phyloP scores from a whole-genome alignment of 331 rosid genomes.

The Cydonia oblonga region DNA sequence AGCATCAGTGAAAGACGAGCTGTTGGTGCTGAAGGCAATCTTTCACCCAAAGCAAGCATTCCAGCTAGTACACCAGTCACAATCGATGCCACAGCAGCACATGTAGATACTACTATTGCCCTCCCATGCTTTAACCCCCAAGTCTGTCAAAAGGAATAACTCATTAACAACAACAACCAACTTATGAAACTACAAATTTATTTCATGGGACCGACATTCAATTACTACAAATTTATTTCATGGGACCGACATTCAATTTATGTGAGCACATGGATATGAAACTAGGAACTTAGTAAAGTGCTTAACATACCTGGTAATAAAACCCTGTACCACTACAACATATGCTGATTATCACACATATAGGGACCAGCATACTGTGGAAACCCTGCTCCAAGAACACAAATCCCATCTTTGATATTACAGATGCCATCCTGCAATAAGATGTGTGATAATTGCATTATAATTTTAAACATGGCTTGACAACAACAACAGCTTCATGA shows the following conservation, averaged over 20 bases:
- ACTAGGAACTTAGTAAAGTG: background rate
- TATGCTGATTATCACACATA: constrained; percentile 62
- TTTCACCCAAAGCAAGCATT: constrained; percentile 96
- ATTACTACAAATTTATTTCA: background rate
- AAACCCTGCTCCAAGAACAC: constrained; percentile 90
- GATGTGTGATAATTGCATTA: background rate
- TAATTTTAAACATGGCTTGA: background rate
- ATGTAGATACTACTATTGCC: constrained; percentile 86
- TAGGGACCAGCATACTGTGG: constrained; percentile 61
- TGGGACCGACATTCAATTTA: background rate
- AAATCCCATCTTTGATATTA: constrained; percentile 93
- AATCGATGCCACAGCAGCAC: constrained; percentile 97
- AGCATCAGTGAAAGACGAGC: constrained; percentile 73
- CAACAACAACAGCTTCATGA: background rate
- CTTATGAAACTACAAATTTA: background rate
- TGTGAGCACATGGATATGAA: background rate
- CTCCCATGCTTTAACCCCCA: constrained; percentile 95
- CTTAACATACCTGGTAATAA: constrained; percentile 65
- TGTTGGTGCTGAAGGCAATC: constrained; percentile 74
- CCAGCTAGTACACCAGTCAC: constrained; percentile 96
- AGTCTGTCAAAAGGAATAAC: constrained; percentile 42
- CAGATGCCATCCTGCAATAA: constrained; percentile 86
- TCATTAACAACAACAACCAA: background rate
- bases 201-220: background rate
- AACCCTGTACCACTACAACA: constrained; percentile 79